Conservation (phyloP, 2,329 filamentous ascomycete species). For the Podosphaera xanthii region DNA sequence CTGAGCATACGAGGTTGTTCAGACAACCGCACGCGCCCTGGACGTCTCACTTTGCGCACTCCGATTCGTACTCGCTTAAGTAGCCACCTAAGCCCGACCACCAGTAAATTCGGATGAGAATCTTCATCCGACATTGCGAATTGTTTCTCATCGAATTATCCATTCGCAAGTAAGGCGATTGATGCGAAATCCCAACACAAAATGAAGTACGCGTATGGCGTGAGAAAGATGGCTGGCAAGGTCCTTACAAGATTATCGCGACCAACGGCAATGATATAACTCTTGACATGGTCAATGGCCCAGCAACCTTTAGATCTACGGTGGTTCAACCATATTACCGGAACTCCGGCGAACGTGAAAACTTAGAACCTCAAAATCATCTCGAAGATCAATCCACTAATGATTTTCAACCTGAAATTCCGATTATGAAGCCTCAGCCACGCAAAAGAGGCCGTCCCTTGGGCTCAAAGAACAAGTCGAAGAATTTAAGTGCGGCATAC, state of each 20-base stretch:
- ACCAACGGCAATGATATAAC: background rate
- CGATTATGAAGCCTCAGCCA: no score
- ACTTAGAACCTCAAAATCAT: no score
- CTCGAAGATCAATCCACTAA: background rate
- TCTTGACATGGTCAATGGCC: background rate
- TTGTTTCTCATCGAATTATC: no score
- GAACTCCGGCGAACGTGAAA: background rate
- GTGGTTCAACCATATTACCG: background rate
- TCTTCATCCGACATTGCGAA: no score
- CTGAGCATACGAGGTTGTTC: no score
- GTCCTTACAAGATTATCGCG: background rate
- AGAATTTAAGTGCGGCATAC: background rate
- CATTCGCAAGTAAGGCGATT: no score
- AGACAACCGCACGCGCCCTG: no score
- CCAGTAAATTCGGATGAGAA: no score
- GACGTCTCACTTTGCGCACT: no score
- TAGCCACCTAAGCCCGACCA: no score
- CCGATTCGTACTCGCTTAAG: no score
- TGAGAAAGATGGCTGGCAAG: slow-evolving; percentile 2
- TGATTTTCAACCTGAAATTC: background rate
- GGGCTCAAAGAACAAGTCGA: background rate
- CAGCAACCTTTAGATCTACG: slow-evolving; percentile 1
- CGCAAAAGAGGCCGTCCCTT: background rate
- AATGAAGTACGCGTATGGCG: slow-evolving; percentile 1
- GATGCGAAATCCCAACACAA: no score